Base-by-base conservation (phyloP, 495 filamentous ascomycete species). In the Penicillium riverlandense region DNA sequence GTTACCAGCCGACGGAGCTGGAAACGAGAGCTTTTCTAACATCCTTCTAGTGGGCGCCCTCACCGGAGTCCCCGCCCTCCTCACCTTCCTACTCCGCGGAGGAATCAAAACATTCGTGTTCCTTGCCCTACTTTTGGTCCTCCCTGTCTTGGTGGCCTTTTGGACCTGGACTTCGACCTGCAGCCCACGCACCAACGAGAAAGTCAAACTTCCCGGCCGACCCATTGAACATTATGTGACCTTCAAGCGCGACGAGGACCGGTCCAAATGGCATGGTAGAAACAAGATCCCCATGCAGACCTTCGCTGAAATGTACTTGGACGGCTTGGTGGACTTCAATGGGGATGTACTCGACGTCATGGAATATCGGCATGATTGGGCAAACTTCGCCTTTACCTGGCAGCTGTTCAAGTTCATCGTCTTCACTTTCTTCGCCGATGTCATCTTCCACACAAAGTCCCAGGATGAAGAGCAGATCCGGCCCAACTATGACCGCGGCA, bases 391-490 rank as follows among this genome's bases (percentile, higher is more conserved):
- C 42, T 94, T 94, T 62, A 90, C 88, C 47, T 53, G 76, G 40
- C 66, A 76, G 34, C 66, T 86, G 37, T 85, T 83, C 73, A 79
- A 79, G 62, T 80, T 73, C 60, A 79, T 89, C 59, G 58, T 94
- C 47, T 78, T 82, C 29, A 77, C 77, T 58, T 80, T 90, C 64
- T 73, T 86, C 40, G 79, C 80, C 34, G 86, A 90, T 57, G 72
- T 88, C 16, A 71, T 91, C 57, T 82, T 89, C 73, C 87, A 92
- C 68, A 82, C 83, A 34, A 75, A 83, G 15, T 81, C 80, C 29
- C 86, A 90, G 59, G 87, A 90, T 58, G 85, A 90, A 69, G 86
- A 90, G 63, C 87, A 94, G 70, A 84, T 91, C 35, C 85, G 87
- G 47, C 83, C 84, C 50, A 85, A 90, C 66, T 91, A 94, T 64